phyloP scores from a whole-genome alignment of 2,329 filamentous ascomycete genomes.

The Leptographium procerum region DNA sequence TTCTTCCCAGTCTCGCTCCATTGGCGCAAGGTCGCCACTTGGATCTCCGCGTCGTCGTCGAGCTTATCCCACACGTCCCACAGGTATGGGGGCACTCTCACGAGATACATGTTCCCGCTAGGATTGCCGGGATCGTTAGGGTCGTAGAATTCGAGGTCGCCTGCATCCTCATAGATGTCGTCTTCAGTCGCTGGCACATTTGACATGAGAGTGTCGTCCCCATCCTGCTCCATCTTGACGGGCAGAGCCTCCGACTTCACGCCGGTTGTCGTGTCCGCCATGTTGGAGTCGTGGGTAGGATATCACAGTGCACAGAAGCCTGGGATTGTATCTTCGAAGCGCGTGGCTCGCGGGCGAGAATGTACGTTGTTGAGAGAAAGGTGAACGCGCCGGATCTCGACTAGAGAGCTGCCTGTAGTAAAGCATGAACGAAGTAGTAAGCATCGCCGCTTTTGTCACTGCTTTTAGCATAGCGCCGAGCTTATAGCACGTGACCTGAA shows the following conservation, averaged over 20 bases:
- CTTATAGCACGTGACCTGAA: not conserved
- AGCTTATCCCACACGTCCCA: constrained; percentile 70
- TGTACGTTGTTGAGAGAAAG: not conserved
- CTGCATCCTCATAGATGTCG: constrained; percentile 55
- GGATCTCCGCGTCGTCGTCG: constrained; percentile 70
- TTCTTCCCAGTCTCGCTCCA: constrained; percentile 44
- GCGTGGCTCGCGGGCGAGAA: not conserved
- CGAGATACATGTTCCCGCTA: constrained; percentile 51
- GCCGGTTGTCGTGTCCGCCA: constrained; percentile 7
- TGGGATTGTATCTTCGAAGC: not conserved
- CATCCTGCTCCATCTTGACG: constrained; percentile 32
- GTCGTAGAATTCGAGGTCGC: constrained; percentile 47
- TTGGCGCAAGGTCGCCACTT: constrained; percentile 62
- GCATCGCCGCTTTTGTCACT: not conserved
- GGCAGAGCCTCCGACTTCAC: constrained; percentile 14
- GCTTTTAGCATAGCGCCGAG: not conserved
- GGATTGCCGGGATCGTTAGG: constrained; percentile 21
- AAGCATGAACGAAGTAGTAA: not conserved
- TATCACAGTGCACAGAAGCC: not conserved
- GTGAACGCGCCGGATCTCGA: not conserved
- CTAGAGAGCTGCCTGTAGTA: not conserved
- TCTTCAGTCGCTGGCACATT: constrained; percentile 35
- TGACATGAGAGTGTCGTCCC: constrained; percentile 8
- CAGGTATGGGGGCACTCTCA: constrained; percentile 66
- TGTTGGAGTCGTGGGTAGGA: not conserved